A percentile compares a stretch with the other conserved stretches of the same genome.
Conservation (phyloP, 345 rosid genomes). For the Camelina hispida region DNA sequence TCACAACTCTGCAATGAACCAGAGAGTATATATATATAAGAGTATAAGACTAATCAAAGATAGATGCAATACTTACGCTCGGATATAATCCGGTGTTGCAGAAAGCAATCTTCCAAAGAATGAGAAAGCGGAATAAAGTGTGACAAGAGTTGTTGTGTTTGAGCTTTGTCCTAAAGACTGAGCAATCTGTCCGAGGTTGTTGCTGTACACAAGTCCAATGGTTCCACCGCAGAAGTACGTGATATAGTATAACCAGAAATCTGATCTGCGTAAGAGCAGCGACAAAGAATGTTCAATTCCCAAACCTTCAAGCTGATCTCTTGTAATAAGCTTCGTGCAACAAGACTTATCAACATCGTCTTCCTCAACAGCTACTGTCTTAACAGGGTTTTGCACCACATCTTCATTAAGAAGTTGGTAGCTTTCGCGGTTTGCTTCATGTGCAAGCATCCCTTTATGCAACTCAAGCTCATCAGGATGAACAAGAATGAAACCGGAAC, state of each 20-base stretch:
- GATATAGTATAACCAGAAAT: constrained; percentile 86
- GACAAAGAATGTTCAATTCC: constrained; percentile 75
- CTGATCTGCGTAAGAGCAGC: constrained; percentile 67
- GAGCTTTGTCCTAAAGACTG: constrained; percentile 75
- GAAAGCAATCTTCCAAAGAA: constrained; percentile 97
- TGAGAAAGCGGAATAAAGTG: constrained; percentile 89
- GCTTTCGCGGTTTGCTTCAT: constrained; percentile 52
- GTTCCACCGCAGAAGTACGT: constrained; percentile 95
- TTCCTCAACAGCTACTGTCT: constrained; percentile 23
- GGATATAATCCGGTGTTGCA: constrained; percentile 84
- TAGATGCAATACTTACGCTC: constrained; percentile 59
- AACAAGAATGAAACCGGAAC: constrained; percentile 77
- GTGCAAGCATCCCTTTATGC: constrained; percentile 67
- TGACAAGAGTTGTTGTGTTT: constrained; percentile 66
- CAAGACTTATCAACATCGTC: constrained; percentile 46
- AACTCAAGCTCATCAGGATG: constrained; percentile 87
- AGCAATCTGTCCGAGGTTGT: constrained; percentile 94
- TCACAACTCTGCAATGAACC: background rate
- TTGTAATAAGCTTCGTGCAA: constrained; percentile 57
- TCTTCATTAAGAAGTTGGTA: constrained; percentile 42
- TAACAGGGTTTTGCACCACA: constrained; percentile 29
- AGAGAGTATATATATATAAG: background rate
- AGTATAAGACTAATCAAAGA: background rate
- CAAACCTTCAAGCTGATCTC: constrained; percentile 62
- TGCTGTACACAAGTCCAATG: constrained; percentile 94